Evolutionary conservation across 2,329 filamentous ascomycete genomes (phyloP).

Genomic region (Fusarium kyushuense): DNA sequence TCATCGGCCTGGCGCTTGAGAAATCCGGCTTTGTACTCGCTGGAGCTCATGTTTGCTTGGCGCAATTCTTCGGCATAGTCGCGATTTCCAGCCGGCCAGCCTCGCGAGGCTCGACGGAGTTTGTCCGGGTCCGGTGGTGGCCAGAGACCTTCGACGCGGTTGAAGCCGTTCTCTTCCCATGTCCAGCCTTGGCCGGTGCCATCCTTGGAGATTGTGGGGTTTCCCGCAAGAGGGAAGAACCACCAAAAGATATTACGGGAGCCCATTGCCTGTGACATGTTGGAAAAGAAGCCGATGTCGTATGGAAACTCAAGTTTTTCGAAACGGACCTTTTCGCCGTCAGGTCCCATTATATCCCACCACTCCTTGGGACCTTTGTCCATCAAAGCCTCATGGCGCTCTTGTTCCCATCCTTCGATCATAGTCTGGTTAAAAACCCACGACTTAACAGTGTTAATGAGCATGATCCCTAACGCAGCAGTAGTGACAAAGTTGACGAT

Average conservation of each 20-base stretch:
- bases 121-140: conserved; percentile 74
- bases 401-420: conserved; percentile 83
- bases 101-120: conserved; percentile 57
- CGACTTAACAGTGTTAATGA: conserved; percentile 70
- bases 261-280: conserved; percentile 82
- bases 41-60: conserved; percentile 54
- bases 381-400: conserved; percentile 70
- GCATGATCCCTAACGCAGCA: conserved; percentile 73
- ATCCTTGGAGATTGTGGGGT: conserved; percentile 57
- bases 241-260: conserved; percentile 73
- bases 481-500: conserved; percentile 69
- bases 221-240: conserved; percentile 74
- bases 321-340: conserved; percentile 61
- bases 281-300: conserved; percentile 80
- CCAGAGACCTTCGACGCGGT: conserved; percentile 71
- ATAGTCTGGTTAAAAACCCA: conserved; percentile 79
- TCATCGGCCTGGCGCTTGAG: conserved; percentile 63
- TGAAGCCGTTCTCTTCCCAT: conserved; percentile 83
- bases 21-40: conserved; percentile 64
- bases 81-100: conserved; percentile 56
- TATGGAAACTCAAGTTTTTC: conserved; percentile 82
- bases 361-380: conserved; percentile 60
- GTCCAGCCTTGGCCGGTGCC: conserved; percentile 64
- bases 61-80: conserved; percentile 52
- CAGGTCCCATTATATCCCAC: conserved; percentile 56